Evolutionary conservation across 257 asterid genomes (phyloP), one percentile per base, ranked within the genome.

Genomic region (Apocynum venetum): DNA sequence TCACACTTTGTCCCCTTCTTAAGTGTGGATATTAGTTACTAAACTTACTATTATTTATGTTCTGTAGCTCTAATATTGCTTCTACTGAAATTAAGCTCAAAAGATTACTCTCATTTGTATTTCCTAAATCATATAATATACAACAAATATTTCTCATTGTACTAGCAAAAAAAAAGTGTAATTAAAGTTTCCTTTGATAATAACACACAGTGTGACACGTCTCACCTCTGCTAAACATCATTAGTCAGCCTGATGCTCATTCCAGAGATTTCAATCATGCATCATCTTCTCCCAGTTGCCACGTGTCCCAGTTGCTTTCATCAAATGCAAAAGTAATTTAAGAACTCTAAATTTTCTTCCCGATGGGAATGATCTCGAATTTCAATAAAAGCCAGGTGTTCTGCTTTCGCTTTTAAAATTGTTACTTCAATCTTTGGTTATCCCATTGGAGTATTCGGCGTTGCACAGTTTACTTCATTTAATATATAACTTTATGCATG

Each of bases 341-440:
- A 75, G 67, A 76, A 77, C 76, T 61, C 31, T 79, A 65, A 51
- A 40, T 59, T 8, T 41, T 20, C 47, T 53, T 36, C 7, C 61
- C 47, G 5, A 47, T 40, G 12, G 46, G 91, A 88, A 84, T 82
- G 68, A 59, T 85, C 91, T 84, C 73, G 89, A 83, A 41, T 56
- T 70, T 79, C 70, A 41, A 36, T 53, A 20, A 66, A 41, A 31
- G 89, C 87, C 88, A 88, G 86, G 84, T 85, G 87, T 73, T 64
- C 80, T 31, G 48, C 43, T 79, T 71, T 57, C 70, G 65, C 63
- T 47, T 38, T 44, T 69, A 56, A 15, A 52, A 68, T 46, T 53
- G 73, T 75, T 35, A 40, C 40, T 47, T 72, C 77, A 69, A 78
- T 8, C 25, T 72, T 17, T 73, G 48, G 82, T 78, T 48, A 72